Evolutionary conservation across 2,329 filamentous ascomycete genomes (phyloP).

Genomic region (Alternaria gansuensis): DNA sequence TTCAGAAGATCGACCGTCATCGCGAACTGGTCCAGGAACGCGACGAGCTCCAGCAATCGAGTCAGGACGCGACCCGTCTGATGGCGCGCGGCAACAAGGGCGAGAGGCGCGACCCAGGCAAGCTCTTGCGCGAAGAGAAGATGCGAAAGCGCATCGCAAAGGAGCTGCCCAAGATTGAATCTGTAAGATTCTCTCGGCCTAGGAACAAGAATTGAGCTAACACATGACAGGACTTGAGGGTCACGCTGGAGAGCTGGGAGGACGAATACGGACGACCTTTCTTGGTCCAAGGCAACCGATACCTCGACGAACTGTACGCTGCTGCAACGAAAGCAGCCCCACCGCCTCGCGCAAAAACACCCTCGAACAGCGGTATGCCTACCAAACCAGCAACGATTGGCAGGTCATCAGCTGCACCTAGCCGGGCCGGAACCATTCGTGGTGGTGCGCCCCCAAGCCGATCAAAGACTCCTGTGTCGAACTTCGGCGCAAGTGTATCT

Average conservation of each 20-base stretch:
- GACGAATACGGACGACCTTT: conserved; percentile 94
- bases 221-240: conserved; percentile 67
- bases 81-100: conserved; percentile 93
- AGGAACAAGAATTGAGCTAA: conserved; percentile 1
- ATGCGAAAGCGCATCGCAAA: conserved; percentile 98
- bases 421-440: conserved; percentile 53
- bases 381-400: conserved; percentile 40
- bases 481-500: conserved; percentile 33
- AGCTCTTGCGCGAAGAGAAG: conserved; percentile 94
- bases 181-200: conserved; percentile 50
- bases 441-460: conserved; percentile 52
- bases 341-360: conserved; percentile 77
- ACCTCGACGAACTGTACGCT: conserved; percentile 82
- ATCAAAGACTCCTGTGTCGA: conserved; percentile 56
- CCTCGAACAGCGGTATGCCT: conserved; percentile 60
- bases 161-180: conserved; percentile 89
- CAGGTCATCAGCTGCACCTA: conserved; percentile 44
- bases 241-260: conserved; percentile 85
- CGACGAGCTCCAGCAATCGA: conserved; percentile 86
- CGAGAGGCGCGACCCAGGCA: conserved; percentile 92
- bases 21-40: conserved; percentile 83
- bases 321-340: conserved; percentile 68
- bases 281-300: conserved; percentile 89
- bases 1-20: conserved; percentile 85
- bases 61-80: conserved; percentile 91